A percentile compares a stretch with the other conserved stretches of the same genome.
phyloP scores from a whole-genome alignment of 345 rosid genomes.

The Populus ilicifolia region DNA sequence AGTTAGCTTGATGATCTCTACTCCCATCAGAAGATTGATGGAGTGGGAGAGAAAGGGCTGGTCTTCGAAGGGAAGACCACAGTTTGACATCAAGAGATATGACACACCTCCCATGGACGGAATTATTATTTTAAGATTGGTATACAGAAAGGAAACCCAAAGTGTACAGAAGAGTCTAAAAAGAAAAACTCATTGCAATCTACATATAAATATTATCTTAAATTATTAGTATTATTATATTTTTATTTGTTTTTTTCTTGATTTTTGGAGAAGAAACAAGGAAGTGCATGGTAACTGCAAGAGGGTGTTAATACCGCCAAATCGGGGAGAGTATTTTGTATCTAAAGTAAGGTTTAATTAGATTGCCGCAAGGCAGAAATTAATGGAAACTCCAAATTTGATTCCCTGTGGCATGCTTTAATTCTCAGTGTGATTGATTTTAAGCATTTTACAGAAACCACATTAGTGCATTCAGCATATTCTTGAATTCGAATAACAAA shows the following conservation, averaged over 20 bases:
- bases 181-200: neutral
- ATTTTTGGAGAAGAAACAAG: neutral
- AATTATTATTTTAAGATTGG: neutral
- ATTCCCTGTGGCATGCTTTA: no score
- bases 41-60: neutral
- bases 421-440: no score
- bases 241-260: neutral
- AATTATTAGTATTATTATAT: neutral
- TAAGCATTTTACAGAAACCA: no score
- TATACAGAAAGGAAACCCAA: neutral
- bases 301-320: neutral
- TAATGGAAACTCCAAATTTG: no score
- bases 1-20: neutral
- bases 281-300: neutral
- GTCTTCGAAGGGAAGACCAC: neutral
- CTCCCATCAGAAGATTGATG: neutral
- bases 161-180: conserved; percentile 26
- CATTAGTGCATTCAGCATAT: no score
- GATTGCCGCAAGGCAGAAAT: neutral
- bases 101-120: neutral
- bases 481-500: no score
- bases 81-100: neutral
- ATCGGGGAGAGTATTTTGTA: neutral
- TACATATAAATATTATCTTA: neutral
- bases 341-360: neutral